Evolutionary conservation across 1,284 basidiomycete species (phyloP).

Genomic region (Puccinia polysora): DNA sequence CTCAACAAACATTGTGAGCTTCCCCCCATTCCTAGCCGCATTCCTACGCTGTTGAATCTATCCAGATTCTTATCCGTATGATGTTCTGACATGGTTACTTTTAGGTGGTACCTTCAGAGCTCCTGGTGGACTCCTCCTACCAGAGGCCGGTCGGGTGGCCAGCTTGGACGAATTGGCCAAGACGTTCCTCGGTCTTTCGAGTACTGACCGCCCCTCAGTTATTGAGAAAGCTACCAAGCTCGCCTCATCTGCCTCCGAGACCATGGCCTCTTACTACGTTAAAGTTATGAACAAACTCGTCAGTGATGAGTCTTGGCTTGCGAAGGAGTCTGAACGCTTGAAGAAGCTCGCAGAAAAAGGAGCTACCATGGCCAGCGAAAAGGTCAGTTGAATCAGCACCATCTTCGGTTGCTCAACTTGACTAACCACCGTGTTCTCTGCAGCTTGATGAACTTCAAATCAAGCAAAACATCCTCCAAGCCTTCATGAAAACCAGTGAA

Average conservation of each 20-base stretch:
- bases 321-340: conserved; percentile 27
- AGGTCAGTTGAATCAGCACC: not conserved
- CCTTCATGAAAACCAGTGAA: conserved; percentile 6
- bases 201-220: not conserved
- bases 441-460: conserved; percentile 43
- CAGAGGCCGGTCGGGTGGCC: conserved; percentile 36
- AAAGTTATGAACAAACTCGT: conserved; percentile 34
- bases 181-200: conserved; percentile 31
- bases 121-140: conserved; percentile 26
- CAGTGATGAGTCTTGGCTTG: conserved; percentile 29
- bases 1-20: conserved; percentile 39
- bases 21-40: not conserved
- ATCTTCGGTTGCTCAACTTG: not conserved
- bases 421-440: not conserved
- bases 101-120: conserved; percentile 32
- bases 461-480: conserved; percentile 40
- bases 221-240: conserved; percentile 25
- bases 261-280: conserved; percentile 37
- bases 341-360: conserved; percentile 36
- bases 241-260: conserved; percentile 11
- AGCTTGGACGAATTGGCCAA: conserved; percentile 26
- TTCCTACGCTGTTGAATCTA: not conserved
- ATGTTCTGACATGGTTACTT: not conserved
- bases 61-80: not conserved
- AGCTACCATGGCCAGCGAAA: conserved; percentile 28